phyloP scores from a whole-genome alignment of 208 protist genomes.

The Herpetomonas tarakana region DNA sequence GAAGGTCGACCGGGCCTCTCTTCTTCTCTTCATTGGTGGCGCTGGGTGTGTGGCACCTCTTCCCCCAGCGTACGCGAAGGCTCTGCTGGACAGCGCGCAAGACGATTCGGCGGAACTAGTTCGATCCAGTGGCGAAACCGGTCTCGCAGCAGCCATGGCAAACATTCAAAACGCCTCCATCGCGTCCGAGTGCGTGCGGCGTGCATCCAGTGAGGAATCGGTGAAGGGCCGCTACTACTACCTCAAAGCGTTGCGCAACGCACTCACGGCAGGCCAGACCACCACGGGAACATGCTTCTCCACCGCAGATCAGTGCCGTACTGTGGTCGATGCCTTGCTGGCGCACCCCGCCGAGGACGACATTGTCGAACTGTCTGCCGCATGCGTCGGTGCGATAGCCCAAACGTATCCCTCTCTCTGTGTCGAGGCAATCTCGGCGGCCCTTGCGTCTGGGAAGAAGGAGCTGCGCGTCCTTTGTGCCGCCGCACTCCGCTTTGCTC shows the following conservation, averaged over 20 bases:
- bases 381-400: constrained; percentile 27
- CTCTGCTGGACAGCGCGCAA: constrained; percentile 33
- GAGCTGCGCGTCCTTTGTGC: constrained; percentile 9
- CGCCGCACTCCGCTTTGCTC: constrained; percentile 8
- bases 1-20: constrained; percentile 2
- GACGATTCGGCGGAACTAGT: constrained; percentile 25
- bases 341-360: constrained; percentile 15
- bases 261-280: constrained; percentile 16
- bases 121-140: constrained; percentile 25
- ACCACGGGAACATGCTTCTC: constrained; percentile 23
- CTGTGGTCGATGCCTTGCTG: constrained; percentile 26
- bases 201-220: constrained; percentile 13
- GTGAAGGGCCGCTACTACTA: constrained; percentile 31
- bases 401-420: not conserved
- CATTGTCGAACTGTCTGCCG: constrained; percentile 26
- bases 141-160: constrained; percentile 35
- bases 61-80: constrained; percentile 15
- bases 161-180: constrained; percentile 33
- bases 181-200: constrained; percentile 16
- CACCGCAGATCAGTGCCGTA: constrained; percentile 22
- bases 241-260: constrained; percentile 40
- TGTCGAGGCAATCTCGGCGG: not conserved
- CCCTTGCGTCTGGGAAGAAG: not conserved
- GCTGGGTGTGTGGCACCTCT: constrained; percentile 22
- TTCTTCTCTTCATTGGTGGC: constrained; percentile 35